phyloP scores from a whole-genome alignment of 106 monocot species.

The Chionographis japonica region DNA sequence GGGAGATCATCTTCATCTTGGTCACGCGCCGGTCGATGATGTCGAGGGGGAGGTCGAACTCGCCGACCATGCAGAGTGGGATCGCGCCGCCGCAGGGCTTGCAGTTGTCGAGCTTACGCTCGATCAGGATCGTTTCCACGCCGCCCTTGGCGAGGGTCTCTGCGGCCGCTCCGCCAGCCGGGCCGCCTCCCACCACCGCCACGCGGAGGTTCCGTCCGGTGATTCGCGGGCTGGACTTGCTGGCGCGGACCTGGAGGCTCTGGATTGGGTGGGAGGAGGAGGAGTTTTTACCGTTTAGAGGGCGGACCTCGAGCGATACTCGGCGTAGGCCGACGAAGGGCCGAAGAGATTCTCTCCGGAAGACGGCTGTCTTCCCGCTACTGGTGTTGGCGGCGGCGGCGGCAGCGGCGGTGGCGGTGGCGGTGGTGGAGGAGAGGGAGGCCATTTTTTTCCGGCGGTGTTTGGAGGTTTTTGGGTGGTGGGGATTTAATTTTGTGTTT shows the following conservation, averaged over 20 bases:
- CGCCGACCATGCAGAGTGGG: conserved; percentile 90
- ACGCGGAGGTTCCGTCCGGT: conserved; percentile 62
- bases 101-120: conserved; percentile 86
- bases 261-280: background rate
- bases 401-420: no score
- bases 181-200: conserved; percentile 83
- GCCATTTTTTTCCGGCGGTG: conserved; percentile 21
- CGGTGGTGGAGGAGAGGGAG: conserved; percentile 33
- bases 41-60: conserved; percentile 79
- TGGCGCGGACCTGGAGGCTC: conserved; percentile 32
- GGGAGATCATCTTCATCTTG: conserved; percentile 99
- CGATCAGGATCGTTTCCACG: conserved; percentile 81
- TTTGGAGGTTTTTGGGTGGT: background rate
- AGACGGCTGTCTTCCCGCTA: conserved; percentile 3
- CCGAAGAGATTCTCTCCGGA: background rate
- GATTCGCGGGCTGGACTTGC: conserved; percentile 48
- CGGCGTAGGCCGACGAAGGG: conserved; percentile 27
- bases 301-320: background rate
- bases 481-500: background rate
- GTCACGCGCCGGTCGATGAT: conserved; percentile 83
- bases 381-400: conserved; percentile 13
- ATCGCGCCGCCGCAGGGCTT: conserved; percentile 98
- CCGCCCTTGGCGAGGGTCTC: conserved; percentile 94
- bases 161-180: conserved; percentile 74
- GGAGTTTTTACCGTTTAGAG: background rate